Base-by-base conservation (phyloP, 352 stramenopile genomes). In the Phytophthora ohioensis region DNA sequence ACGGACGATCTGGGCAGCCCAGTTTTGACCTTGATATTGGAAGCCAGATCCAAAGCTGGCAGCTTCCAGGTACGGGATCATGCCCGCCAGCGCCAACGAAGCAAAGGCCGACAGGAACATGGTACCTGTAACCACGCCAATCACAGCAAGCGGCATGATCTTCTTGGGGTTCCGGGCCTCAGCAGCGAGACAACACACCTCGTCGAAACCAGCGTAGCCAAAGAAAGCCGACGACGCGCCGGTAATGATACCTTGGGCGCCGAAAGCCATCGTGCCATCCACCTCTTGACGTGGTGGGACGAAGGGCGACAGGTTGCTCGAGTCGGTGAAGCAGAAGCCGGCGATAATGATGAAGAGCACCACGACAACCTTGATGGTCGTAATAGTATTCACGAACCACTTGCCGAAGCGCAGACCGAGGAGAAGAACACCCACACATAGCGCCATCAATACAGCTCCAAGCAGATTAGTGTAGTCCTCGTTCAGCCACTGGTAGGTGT, bases 121-220 rank as follows among this genome's bases (percentile, higher is more conserved):
- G 8, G 95, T 94, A 49, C 85, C 80, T 7, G 67, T 58, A 15
- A 98, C 76, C 3, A 95, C 95, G 4, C 82, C 86, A 32, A 97
- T 87, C 49, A 98, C 89, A 30, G 87, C 86, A 21, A 83, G 60
- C 1, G 93, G 91, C 74, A 97, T 88, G 68, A 93, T 88, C 54
- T 78, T 84, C 43, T 83, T 78, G 6, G 87, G 85, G 75, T 95
- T 87, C 59, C 89, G 82, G 7, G 82, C 81, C 60, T 95, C 88
- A n/a, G 85, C 87, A 12, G 91, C 89, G 4, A 98, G 69, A 67
- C 92, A 98, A 68, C 91, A 97, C 30, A 99, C 87, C 64, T 98
- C 94, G 75, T 99, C 96, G 69, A 98, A 99, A 13, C 96, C 96
- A 31, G 98, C 79, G 64, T 96, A 98, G 12, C 94, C 94, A 74